A percentile compares a stretch with the other conserved stretches of the same genome.
Evolutionary conservation across 2,329 filamentous ascomycete genomes (phyloP).

Genomic region (Pseudogymnoascus sp.): DNA sequence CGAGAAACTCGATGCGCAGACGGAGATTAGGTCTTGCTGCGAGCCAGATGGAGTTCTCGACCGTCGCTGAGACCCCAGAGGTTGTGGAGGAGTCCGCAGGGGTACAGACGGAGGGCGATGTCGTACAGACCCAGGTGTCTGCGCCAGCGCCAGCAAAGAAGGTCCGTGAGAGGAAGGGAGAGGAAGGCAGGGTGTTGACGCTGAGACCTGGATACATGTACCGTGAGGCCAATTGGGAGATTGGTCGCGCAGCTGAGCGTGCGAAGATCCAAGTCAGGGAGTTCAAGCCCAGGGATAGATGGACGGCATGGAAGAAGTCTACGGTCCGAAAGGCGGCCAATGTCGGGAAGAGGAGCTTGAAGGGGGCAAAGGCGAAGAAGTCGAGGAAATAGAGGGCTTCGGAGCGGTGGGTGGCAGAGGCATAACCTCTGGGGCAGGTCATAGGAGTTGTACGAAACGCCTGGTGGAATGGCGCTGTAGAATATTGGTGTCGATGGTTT

Average conservation of each 20-base stretch:
- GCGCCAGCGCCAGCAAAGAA: conserved; percentile 11
- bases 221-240: conserved; percentile 59
- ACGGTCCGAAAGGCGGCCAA: conserved; percentile 40
- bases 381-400: not conserved
- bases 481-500: conserved; percentile 1
- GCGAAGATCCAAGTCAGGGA: conserved; percentile 49
- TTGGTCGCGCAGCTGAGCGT: conserved; percentile 55
- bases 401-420: not conserved
- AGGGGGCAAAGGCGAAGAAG: conserved; percentile 30
- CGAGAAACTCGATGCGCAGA: conserved; percentile 63
- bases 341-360: conserved; percentile 47
- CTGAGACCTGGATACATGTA: conserved; percentile 54
- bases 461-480: conserved; percentile 9
- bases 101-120: conserved; percentile 14
- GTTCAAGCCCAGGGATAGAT: conserved; percentile 48
- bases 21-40: conserved; percentile 69
- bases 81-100: conserved; percentile 12
- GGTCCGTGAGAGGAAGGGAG: conserved; percentile 26
- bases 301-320: conserved; percentile 57
- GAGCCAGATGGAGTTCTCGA: conserved; percentile 35
- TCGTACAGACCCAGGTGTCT: conserved; percentile 12
- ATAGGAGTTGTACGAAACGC: not conserved
- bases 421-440: not conserved
- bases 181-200: conserved; percentile 30
- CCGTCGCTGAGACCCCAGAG: conserved; percentile 11